phyloP scores from a whole-genome alignment of 2,329 filamentous ascomycete genomes.

The Penicillium sp. region DNA sequence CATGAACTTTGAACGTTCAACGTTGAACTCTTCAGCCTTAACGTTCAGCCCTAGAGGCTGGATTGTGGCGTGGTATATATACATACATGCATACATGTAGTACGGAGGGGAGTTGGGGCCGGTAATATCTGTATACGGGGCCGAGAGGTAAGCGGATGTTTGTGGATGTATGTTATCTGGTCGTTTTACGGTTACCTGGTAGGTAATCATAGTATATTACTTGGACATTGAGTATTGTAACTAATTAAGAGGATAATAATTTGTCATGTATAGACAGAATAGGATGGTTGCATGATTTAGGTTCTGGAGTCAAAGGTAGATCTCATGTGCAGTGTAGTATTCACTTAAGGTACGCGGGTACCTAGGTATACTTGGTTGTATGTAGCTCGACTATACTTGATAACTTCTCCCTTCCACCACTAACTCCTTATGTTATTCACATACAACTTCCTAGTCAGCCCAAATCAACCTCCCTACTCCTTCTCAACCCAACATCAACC shows the following conservation, averaged over 20 bases:
- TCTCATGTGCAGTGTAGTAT: neutral
- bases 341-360: neutral
- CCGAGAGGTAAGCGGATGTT: neutral
- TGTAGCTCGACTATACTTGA: neutral
- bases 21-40: neutral
- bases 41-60: neutral
- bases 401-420: neutral
- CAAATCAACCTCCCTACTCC: too few species aligned
- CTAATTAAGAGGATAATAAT: too few species aligned
- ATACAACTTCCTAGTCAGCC: neutral
- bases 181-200: conserved; percentile 6
- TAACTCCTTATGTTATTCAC: neutral
- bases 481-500: neutral
- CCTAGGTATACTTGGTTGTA: neutral
- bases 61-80: neutral
- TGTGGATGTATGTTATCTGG: neutral
- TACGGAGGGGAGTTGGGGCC: neutral
- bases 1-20: too few species aligned
- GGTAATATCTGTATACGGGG: neutral
- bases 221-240: neutral
- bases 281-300: neutral
- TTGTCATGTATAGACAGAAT: too few species aligned
- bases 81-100: neutral
- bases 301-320: neutral
- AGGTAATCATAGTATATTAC: neutral